Evolutionary conservation across 1,284 basidiomycete genomes (phyloP), one percentile per base, ranked within the genome.

Genomic region (Phylloboletellus chloephorus): DNA sequence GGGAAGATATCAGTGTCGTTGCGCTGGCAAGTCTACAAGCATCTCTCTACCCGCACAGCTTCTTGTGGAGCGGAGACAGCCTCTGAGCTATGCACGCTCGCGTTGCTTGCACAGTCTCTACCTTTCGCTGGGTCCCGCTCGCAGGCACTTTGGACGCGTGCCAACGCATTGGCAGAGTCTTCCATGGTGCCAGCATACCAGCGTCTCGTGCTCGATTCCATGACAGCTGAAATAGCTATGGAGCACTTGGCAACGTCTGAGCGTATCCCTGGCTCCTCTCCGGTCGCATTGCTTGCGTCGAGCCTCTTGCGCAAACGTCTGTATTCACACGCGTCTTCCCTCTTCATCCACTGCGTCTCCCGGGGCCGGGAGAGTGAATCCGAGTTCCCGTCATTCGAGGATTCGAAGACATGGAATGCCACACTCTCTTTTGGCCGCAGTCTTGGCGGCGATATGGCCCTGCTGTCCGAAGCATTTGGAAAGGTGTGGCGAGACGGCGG

Each of bases 391-490:
- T 41, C 59, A 13, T 42, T 46, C 15, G 60, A 64, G 4, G 56
- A 58, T 17, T 37, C 47, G 23, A 60, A 64, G 29, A 54, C 58
- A 29, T 68, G 71, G 56, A 54, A 58, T 37, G 65, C 62, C 34
- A 76, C 76, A 0, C 59, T 83, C 30, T 69, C 72, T 15, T 77
- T 76, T 20, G 78, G 79, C 13, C 68, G 67, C 39, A 76, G 79
- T 40, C 68, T 86, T 9, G 79, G 80, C 4, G 79, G 79, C 0
- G 51, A 60, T n/a, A 68, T 74, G 0, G 68, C 68, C 4, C 64
- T 71, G 40, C 63, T 85, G 9, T 79, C 73, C 1, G 64, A 69
- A 43, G 57, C 69, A 9, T 62, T 84, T 25, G 79, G 81, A 55
- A 64, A 68, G 34, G 67, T 76, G 39, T 79, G 76, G 67, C 66